Base-by-base conservation (phyloP, 2,329 filamentous ascomycete genomes). In the Aureobasidium zeae region DNA sequence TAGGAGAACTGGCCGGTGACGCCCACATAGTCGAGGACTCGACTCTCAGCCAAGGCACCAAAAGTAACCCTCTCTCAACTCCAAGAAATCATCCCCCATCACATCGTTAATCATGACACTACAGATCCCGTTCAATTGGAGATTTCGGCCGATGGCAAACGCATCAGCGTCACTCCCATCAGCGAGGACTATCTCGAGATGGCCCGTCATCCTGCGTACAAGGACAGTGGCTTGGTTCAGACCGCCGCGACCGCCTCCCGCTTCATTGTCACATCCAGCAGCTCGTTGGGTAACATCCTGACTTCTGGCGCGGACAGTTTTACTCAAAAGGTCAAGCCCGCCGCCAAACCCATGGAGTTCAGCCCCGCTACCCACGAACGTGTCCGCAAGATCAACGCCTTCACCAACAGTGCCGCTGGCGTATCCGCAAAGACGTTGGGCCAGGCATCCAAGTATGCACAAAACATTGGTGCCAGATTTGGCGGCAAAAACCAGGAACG, bases 191-290 rank as follows among this genome's bases (percentile, higher is more conserved):
- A 91, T 55, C 72, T 91, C 31, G 77, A 81, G 45, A 77, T 84
- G 67, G 74, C 85, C 30, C 73, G 84, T 56, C 88, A 96, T 56
- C 91, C 91, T 0, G 84, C 86, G n/a, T 98, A 95, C 66, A 79
- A 84, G 56, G 83, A 85, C 59, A 94, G 86, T 1, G 78, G 81
- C 13, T 70, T 98, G 15, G 89, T 98, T 11, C 83, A 86, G 48
- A 86, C 85, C 52, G 89, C 91, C 2, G 83, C 83, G 5, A 83
- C 81, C 15, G 91, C 89, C 1, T 96, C 91, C 2, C 83, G 88
- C 4, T 72, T 98, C 13, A 86, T 98, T 51, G 86, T 98, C 29
- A 94, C 89, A 0, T 84, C 83, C 6, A 89, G 86, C 17, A 77
- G 79, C 50, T 80, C 84, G 52, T 70, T 96, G 34, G 79, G 85